Evolutionary conservation across 148 eudicot genomes (phyloP).

Genomic region (Silene conica): DNA sequence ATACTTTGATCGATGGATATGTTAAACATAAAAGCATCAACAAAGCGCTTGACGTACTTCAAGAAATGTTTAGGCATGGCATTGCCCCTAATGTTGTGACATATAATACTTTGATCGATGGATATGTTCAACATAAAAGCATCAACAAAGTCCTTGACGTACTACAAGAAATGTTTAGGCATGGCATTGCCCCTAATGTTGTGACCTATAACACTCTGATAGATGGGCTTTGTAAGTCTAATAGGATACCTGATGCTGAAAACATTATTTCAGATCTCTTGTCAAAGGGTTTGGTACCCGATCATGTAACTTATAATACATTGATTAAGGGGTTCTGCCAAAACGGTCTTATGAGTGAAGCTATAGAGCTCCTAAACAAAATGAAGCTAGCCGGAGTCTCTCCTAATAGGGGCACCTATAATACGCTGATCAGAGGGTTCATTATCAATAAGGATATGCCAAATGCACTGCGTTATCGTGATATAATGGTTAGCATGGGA

Average conservation of each 20-base stretch:
- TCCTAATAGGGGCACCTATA: not conserved
- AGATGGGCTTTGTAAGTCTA: no score
- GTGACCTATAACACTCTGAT: no score
- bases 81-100: no score
- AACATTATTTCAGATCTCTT: not conserved
- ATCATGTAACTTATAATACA: not conserved
- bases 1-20: no score
- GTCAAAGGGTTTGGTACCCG: not conserved
- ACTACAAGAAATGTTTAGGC: no score
- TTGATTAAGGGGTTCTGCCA: conserved; percentile 17
- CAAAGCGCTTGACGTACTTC: no score
- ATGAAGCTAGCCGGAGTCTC: not conserved
- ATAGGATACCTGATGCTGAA: not conserved
- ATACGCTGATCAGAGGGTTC: not conserved
- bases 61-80: no score
- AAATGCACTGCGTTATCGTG: not conserved
- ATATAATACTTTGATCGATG: no score
- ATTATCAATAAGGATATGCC: not conserved
- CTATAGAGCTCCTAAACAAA: not conserved
- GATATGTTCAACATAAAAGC: no score
- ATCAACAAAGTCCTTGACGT: no score
- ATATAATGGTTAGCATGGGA: not conserved
- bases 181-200: no score
- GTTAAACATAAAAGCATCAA: no score
- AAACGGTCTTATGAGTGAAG: conserved; percentile 1